Conservation (phyloP, 1,284 basidiomycete species). For the Apiotrichum montevideense region DNA sequence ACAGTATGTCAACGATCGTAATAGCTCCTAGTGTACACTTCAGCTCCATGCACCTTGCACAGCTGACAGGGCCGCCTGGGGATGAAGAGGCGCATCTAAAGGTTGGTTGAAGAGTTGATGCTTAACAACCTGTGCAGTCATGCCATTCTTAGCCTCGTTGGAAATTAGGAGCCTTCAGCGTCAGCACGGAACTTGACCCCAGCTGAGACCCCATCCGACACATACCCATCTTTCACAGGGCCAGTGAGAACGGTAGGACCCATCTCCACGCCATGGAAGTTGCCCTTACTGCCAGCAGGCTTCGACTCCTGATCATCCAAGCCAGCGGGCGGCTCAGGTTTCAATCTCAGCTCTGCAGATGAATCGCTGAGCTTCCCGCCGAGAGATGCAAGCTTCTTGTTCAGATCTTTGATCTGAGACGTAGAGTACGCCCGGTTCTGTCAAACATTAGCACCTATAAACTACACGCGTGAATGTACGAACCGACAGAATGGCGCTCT, state of each 20-base stretch:
- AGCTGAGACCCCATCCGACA: conserved; percentile 1
- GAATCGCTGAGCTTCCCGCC: conserved; percentile 11
- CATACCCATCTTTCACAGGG: conserved; percentile 74
- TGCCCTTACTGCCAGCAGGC: conserved; percentile 11
- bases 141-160: conserved; percentile 80
- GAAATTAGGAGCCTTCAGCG: conserved; percentile 67
- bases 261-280: conserved; percentile 32
- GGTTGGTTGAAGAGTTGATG: conserved; percentile 51
- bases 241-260: conserved; percentile 59
- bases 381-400: conserved; percentile 63
- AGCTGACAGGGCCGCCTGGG: no score
- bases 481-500: conserved; percentile 83
- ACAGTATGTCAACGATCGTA: no score
- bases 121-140: conserved; percentile 83
- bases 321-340: conserved; percentile 38
- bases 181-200: no score
- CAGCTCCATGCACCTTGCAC: no score
- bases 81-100: conserved; percentile 15
- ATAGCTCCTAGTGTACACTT: no score
- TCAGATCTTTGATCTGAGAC: conserved; percentile 78
- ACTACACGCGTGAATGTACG: conserved; percentile 32
- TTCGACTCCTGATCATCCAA: neutral
- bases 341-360: conserved; percentile 19
- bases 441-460: neutral
- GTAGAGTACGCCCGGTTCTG: conserved; percentile 89